phyloP scores from a whole-genome alignment of 1,139 yeast species.

The Geotrichum aggregatum region DNA sequence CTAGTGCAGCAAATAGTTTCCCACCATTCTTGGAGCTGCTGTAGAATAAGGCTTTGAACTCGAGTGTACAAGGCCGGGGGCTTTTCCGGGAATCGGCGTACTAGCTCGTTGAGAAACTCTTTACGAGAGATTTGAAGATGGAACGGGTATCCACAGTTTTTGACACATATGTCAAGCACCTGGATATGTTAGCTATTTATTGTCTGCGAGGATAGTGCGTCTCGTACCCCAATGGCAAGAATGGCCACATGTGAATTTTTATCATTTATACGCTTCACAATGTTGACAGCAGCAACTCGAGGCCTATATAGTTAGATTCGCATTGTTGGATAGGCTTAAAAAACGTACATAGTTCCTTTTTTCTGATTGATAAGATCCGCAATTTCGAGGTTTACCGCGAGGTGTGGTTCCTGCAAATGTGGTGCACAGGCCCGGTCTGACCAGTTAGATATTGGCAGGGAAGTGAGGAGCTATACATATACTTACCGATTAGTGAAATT shows the following conservation, averaged over 20 bases:
- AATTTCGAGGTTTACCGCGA: slow-evolving; percentile 82
- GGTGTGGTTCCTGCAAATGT: slow-evolving; percentile 78
- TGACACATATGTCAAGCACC: slow-evolving; percentile 81
- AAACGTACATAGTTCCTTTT: slow-evolving; percentile 62
- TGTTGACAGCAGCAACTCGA: slow-evolving; percentile 88
- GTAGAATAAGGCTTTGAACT: slow-evolving; percentile 77
- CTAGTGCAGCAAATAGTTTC: slow-evolving; percentile 91
- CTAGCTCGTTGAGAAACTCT: slow-evolving; percentile 89
- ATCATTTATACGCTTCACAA: slow-evolving; percentile 77
- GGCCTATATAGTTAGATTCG: slow-evolving; percentile 43
- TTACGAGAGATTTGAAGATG: slow-evolving; percentile 92
- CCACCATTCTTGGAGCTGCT: slow-evolving; percentile 95
- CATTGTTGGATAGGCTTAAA: background rate
- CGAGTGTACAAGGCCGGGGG: slow-evolving; percentile 85
- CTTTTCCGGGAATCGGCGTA: slow-evolving; percentile 87
- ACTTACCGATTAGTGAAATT: slow-evolving; percentile 30
- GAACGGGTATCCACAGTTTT: slow-evolving; percentile 96
- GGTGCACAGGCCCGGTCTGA: slow-evolving; percentile 88
- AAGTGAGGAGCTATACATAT: background rate
- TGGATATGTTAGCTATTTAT: slow-evolving; percentile 16
- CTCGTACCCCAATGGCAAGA: slow-evolving; percentile 47
- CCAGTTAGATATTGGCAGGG: slow-evolving; percentile 43
- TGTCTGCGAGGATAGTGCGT: background rate
- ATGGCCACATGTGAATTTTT: slow-evolving; percentile 75
- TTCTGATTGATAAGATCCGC: slow-evolving; percentile 91